phyloP scores from a whole-genome alignment of 306 rosid species.

The Begonia masoniana region DNA sequence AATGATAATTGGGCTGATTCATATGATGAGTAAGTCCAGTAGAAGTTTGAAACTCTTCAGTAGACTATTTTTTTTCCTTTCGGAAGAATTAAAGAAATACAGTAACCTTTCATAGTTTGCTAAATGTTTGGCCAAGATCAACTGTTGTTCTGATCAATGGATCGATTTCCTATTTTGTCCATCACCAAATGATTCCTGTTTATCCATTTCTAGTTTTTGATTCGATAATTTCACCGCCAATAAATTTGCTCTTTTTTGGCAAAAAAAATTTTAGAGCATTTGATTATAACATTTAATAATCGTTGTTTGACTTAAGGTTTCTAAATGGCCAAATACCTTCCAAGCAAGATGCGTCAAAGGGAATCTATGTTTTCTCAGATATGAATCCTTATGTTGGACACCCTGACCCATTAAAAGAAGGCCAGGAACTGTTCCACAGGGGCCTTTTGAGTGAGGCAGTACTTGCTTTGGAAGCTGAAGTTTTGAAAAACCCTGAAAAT shows the following conservation, averaged over 20 bases:
- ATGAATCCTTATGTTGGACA: conserved; percentile 98
- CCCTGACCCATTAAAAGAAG: conserved; percentile 90
- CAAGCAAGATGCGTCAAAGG: conserved; percentile 51
- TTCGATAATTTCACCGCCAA: too few species aligned
- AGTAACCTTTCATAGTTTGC: too few species aligned
- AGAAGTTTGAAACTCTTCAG: not conserved
- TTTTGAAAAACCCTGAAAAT: conserved; percentile 86
- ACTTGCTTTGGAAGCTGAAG: conserved; percentile 98
- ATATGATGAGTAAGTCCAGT: conserved; percentile 71
- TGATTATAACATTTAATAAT: too few species aligned
- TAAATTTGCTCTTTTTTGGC: too few species aligned
- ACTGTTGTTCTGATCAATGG: too few species aligned
- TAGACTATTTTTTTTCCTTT: not conserved
- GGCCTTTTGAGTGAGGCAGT: conserved; percentile 99
- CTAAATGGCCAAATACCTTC: conserved; percentile 62
- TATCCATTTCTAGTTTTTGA: too few species aligned
- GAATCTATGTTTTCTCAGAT: conserved; percentile 87
- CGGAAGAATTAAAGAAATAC: too few species aligned
- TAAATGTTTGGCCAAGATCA: too few species aligned
- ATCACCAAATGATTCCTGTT: too few species aligned
- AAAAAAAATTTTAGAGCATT: too few species aligned
- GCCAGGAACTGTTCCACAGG: conserved; percentile 89
- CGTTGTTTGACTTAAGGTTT: conserved; percentile 31
- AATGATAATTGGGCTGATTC: conserved; percentile 72
- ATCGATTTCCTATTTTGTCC: too few species aligned